Percentiles rank a stretch among this genome's conserved stretches.
phyloP scores from a whole-genome alignment of 345 rosid genomes.

The Dovyalis caffra region DNA sequence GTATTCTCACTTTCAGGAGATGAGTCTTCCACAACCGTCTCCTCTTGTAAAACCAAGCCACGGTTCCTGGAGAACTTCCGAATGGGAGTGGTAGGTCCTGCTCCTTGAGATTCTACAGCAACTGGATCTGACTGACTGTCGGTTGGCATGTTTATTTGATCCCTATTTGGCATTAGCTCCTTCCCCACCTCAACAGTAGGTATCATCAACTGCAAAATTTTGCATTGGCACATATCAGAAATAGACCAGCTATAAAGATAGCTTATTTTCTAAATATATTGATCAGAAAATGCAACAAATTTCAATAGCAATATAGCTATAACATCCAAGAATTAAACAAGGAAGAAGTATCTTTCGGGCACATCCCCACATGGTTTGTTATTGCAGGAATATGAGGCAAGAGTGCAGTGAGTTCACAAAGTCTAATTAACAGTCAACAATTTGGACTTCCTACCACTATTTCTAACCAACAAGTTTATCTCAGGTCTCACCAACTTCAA shows the following conservation, averaged over 20 bases:
- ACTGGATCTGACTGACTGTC: background rate
- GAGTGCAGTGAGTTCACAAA: no score
- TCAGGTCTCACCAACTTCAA: background rate
- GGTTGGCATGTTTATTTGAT: background rate
- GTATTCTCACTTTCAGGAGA: conserved; percentile 3
- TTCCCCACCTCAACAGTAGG: conserved; percentile 23
- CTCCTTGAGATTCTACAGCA: conserved; percentile 10
- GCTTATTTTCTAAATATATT: background rate
- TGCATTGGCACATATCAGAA: background rate
- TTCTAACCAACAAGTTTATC: background rate
- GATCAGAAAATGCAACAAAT: background rate
- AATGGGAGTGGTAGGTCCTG: conserved; percentile 15
- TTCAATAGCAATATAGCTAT: background rate
- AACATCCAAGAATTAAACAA: no score
- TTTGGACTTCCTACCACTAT: background rate
- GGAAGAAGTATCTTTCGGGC: no score
- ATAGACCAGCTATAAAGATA: background rate
- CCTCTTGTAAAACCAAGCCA: conserved; percentile 29
- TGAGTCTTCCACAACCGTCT: conserved; percentile 13
- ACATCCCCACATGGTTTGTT: no score
- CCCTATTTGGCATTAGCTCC: conserved; percentile 46
- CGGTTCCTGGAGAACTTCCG: conserved; percentile 26
- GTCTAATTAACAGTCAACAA: background rate
- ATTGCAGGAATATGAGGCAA: no score
- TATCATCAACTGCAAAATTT: conserved; percentile 36